Evolutionary conservation across 2,329 filamentous ascomycete genomes (phyloP), one percentile per base, ranked within the genome.

Genomic region (Xylariaceae sp.): DNA sequence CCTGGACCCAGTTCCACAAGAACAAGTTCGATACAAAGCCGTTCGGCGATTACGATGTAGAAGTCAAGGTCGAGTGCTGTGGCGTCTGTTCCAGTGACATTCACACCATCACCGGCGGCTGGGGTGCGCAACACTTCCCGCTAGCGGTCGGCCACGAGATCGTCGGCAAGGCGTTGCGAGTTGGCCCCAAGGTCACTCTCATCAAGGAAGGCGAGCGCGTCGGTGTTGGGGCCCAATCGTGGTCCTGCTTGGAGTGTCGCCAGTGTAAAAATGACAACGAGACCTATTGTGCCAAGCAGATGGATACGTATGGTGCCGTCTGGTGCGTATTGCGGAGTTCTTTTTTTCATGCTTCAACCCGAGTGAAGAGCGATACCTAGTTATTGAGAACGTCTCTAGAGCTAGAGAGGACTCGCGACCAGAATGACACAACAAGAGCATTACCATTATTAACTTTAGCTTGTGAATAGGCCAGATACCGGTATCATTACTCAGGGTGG

Each of bases 1-100:
- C 76, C 44, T 84, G 80, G 79, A 74, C 82, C 62, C 78, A 86
- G 56, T 86, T 87, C 68, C 78, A 87, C 67, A 89, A 90, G 76
- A 86, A 88, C 70, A 73, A 93, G 79, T 91, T 91, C 79, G 83
- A 87, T 65, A 86, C 93, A 56, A 95, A 96, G 79, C 89, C 89
- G 18, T 96, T 96, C 71, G 90, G 88, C 63, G 90, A 93, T 71
- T 83, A 90, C 74, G 91, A 96, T 71, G 85, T 96, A 67, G 91
- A 96, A 71, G 85, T 96, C 75, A 89, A 93, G 79, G 88, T 96
- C 67, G 87, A 92, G 64, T 87, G 84, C 70, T 93, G 90, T 69
- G 89, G 90, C 69, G 81, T 91, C 50, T 91, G 89, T 71, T 85
- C 87, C 64, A 88, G 84, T 64, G 88, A 91, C 69, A 78, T 89